Evolutionary conservation across 768 basidiomycete genomes (phyloP).

Genomic region (Mycena kentingensis): DNA sequence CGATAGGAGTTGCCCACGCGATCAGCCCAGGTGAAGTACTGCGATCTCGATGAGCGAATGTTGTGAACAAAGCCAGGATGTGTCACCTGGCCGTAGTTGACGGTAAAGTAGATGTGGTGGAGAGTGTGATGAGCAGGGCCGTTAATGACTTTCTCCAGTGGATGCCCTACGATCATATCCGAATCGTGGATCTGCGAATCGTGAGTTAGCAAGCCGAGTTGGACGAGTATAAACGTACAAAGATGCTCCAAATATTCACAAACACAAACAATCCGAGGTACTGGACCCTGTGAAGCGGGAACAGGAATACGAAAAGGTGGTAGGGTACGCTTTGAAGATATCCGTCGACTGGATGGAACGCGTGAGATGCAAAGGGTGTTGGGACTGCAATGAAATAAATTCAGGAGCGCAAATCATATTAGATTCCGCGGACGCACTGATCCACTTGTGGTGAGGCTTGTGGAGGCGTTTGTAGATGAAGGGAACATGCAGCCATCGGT

Average conservation of each 20-base stretch:
- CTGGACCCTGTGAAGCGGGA: conserved; percentile 84
- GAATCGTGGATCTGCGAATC: conserved; percentile 87
- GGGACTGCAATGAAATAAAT: conserved; percentile 60
- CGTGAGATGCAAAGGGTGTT: conserved; percentile 95
- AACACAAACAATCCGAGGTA: conserved; percentile 87
- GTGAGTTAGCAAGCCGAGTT: not conserved
- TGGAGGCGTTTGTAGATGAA: conserved; percentile 86
- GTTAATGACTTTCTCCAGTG: conserved; percentile 88
- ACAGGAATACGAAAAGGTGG: conserved; percentile 86
- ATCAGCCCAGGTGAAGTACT: conserved; percentile 99
- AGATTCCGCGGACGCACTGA: conserved; percentile 59
- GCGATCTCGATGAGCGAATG: no score
- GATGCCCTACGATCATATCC: conserved; percentile 94
- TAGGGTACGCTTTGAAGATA: conserved; percentile 94
- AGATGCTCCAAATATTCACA: conserved; percentile 93
- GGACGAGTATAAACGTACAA: conserved; percentile 54
- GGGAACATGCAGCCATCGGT: conserved; percentile 86
- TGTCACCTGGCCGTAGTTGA: conserved; percentile 89
- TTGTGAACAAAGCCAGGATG: no score
- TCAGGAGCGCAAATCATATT: conserved; percentile 6
- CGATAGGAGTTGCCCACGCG: conserved; percentile 83
- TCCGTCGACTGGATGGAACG: conserved; percentile 96
- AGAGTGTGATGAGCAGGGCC: conserved; percentile 98
- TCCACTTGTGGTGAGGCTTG: conserved; percentile 99
- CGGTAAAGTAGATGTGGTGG: conserved; percentile 95